Base-by-base conservation (phyloP, 1,284 basidiomycete genomes). In the Leccinum pallidistipes region DNA sequence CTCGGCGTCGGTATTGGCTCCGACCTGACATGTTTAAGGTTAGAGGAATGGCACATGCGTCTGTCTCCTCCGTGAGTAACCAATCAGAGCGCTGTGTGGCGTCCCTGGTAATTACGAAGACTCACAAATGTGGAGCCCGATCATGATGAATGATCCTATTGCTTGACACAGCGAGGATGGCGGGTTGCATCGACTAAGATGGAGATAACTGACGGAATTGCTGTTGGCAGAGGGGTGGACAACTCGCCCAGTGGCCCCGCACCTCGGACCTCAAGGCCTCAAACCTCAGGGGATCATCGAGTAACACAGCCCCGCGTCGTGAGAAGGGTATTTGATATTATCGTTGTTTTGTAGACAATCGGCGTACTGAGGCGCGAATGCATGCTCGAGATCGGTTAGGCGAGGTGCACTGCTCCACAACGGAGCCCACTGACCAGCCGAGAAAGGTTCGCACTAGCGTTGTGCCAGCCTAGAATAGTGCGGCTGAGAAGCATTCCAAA, bases 21-120 rank as follows among this genome's bases (percentile, higher is more conserved):
- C 73, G 68, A 62, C 50, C 57, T 58, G 68, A 60, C 60, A 69
- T 60, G 62, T 60, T 68, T 73, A 72, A 68, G 60, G 62, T 74
- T 61, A 61, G 58, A 57, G 61, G 49, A 49, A 38, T 57, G 57
- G 47, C 31, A 45, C 56, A 68, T 61, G 57, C 54, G 49, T 67
- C 71, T 67, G 67, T 66, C 65, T 66, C 61, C 64, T 70, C 71
- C 65, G 62, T 57, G 56, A 57, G 51, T 55, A 57, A 59, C 62
- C 65, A 65, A 71, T 72, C 63, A 62, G 59, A 62, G 56, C 47
- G 56, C 58, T 66, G 63, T 60, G 66, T 60, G 62, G 65, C 60
- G 61, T 56, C 62, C 66, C 72, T 72, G 63, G 59, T 45, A 47
- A 66, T 68, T 70, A 70, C 62, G 68, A 69, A 53, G 70, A 58